Evolutionary conservation across 257 asterid genomes (phyloP), one percentile per base, ranked within the genome.

Genomic region (Cinchona pubescens): DNA sequence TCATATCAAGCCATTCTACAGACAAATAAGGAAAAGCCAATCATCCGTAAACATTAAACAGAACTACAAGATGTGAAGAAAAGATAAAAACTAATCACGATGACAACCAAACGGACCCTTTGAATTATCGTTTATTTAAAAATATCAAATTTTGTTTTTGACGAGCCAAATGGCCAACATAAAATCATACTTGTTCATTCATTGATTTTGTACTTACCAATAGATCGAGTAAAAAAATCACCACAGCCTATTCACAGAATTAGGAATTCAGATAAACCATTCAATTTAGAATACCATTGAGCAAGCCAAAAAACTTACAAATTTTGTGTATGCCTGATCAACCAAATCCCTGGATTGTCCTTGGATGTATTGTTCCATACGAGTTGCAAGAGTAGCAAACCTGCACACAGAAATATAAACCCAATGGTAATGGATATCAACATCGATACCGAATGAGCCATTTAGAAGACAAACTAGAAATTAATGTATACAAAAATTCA

Each of bases 281-380:
- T 43, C 68, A 73, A 64, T 42, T 32, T 63, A 74, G 56, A 75
- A 18, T 42, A 67, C 55, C 13, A 59, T 32, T 40, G 19, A 11
- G 25, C 38, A 35, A 49, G 71, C 43, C 40, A 29, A 76, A 78
- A n/a, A 75, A 86, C 99, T 76, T 82, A 92, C 99, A 78, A 92
- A 81, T 85, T 92, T 92, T 61, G 87, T 82, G 78, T 95, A 95
- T 76, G 99, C 99, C 87, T 95, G 98, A 86, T 95, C 99, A 67
- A 95, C 99, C 88, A 92, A 91, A 87, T 95, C 98, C 83, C 99
- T 87, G 7, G 99, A 92, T 79, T 91, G 96, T 72, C 99, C 99
- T 82, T 95, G 98, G 76, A 92, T 91, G 85, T 91, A 95, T 86
- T 92, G 99, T 88, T 95, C 99, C 99, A 95, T 95, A 79, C 98